These are phyloP conservation scores for Phialophora macrospora DNA, from an alignment of 2,329 filamentous ascomycete species.

Conservation along the genomic window DNA sequence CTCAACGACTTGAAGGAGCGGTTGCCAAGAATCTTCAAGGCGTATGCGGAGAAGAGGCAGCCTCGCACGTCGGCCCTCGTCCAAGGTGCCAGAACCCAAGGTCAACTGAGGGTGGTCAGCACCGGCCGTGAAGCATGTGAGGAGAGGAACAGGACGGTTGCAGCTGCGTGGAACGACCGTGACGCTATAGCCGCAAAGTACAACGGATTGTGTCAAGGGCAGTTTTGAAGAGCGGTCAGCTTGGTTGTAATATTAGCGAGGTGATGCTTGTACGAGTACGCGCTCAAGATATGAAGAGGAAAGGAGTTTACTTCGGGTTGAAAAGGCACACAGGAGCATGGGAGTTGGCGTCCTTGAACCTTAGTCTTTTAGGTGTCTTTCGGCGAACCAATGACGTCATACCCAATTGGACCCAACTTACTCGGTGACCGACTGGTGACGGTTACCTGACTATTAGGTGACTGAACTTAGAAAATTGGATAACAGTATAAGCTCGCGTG, in stretches of 20 bases:
- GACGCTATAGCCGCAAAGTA: constrained; percentile 19
- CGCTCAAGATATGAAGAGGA: background rate
- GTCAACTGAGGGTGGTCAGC: constrained; percentile 22
- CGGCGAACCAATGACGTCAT: too few species aligned
- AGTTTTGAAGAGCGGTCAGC: background rate
- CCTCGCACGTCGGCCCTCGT: constrained; percentile 26
- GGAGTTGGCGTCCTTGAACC: too few species aligned
- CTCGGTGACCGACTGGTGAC: background rate
- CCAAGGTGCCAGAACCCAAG: constrained; percentile 26
- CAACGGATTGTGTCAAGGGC: constrained; percentile 22
- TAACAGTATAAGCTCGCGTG: background rate
- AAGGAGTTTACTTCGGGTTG: background rate
- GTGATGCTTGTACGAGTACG: background rate
- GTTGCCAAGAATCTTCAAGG: constrained; percentile 22
- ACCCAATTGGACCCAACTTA: background rate
- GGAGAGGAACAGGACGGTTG: constrained; percentile 19
- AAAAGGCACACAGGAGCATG: too few species aligned
- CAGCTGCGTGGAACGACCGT: constrained; percentile 18
- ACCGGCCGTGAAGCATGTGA: constrained; percentile 19
- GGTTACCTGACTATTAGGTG: background rate
- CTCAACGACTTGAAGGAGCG: constrained; percentile 1
- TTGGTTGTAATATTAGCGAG: background rate
- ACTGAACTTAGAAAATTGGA: background rate
- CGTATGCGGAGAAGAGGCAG: constrained; percentile 25
- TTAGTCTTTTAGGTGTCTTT: too few species aligned